These are phyloP conservation scores for Tetrapisispora taiwanensis DNA, from an alignment of 805 yeast species.

Conservation along the genomic window DNA sequence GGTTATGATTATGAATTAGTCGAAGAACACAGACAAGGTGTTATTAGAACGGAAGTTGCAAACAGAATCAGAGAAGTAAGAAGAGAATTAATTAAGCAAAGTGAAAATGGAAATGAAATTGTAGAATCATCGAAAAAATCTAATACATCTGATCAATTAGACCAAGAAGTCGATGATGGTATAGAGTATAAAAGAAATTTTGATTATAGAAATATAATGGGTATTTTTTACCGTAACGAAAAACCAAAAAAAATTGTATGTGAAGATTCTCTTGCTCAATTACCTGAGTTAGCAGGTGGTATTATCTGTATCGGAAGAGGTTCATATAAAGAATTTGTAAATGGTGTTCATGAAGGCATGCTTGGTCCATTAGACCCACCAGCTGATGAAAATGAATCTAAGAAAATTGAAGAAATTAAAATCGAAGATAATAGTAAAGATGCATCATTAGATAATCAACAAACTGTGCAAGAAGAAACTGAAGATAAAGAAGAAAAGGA, in stretches of 20 bases:
- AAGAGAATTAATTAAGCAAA: slow-evolving; percentile 29
- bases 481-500: slow-evolving; percentile 5
- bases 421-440: too few relatives aligned
- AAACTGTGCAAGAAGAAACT: slow-evolving; percentile 3
- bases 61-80: slow-evolving; percentile 68
- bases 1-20: slow-evolving; percentile 75
- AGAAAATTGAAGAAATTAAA: too few relatives aligned
- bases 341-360: slow-evolving; percentile 90
- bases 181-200: slow-evolving; percentile 21
- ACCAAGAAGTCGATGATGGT: slow-evolving; percentile 18
- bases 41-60: slow-evolving; percentile 72
- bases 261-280: slow-evolving; percentile 39
- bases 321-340: slow-evolving; percentile 83
- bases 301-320: slow-evolving; percentile 91
- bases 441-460: neutral
- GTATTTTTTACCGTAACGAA: slow-evolving; percentile 38
- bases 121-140: too few relatives aligned
- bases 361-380: slow-evolving; percentile 75
- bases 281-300: slow-evolving; percentile 58
- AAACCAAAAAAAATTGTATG: slow-evolving; percentile 24
- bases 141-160: neutral
- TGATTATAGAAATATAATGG: slow-evolving; percentile 42
- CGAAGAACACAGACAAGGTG: slow-evolving; percentile 80
- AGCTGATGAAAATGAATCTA: slow-evolving; percentile 8
- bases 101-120: neutral